Percentiles rank a stretch among this genome's conserved stretches.
Evolutionary conservation across 1,139 yeast species (phyloP).

Genomic region (Yamadazyma songkhlaensis): DNA sequence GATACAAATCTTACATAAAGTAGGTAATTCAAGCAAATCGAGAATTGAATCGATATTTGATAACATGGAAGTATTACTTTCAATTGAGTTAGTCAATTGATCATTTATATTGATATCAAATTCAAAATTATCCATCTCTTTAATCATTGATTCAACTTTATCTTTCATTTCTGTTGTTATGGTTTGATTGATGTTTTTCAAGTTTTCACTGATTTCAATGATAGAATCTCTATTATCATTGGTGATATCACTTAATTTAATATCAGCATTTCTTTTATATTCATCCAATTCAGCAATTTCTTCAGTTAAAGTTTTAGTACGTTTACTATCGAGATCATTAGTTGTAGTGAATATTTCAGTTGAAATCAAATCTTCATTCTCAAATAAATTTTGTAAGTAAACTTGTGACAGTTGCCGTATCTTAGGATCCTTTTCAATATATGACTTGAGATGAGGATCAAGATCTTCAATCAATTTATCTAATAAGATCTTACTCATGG

Average conservation of each 20-base stretch:
- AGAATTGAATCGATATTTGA: slow-evolving; percentile 69
- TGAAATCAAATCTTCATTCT: slow-evolving; percentile 41
- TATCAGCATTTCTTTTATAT: slow-evolving; percentile 27
- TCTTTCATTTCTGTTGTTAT: slow-evolving; percentile 21
- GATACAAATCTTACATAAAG: slow-evolving; percentile 79
- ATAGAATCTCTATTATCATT: slow-evolving; percentile 39
- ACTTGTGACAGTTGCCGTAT: slow-evolving; percentile 15
- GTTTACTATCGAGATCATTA: slow-evolving; percentile 6
- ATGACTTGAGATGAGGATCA: slow-evolving; percentile 14
- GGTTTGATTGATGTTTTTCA: slow-evolving; percentile 23
- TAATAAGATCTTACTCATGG: slow-evolving; percentile 22
- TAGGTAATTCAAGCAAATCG: slow-evolving; percentile 80
- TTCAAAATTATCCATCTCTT: slow-evolving; percentile 9
- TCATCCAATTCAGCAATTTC: slow-evolving; percentile 48
- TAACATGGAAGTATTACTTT: slow-evolving; percentile 38
- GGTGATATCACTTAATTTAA: slow-evolving; percentile 32
- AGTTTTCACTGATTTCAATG: slow-evolving; percentile 34
- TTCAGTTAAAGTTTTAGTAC: slow-evolving; percentile 33
- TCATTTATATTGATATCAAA: slow-evolving; percentile 21
- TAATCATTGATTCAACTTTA: slow-evolving; percentile 22
- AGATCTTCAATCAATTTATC: slow-evolving; percentile 21
- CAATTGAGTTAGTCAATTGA: slow-evolving; percentile 20
- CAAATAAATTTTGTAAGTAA: slow-evolving; percentile 27
- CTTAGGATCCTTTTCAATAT: slow-evolving; percentile 11
- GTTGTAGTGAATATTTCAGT: slow-evolving; percentile 36